Conservation (phyloP, 208 protist species). For the Wallacemonas sp. region DNA sequence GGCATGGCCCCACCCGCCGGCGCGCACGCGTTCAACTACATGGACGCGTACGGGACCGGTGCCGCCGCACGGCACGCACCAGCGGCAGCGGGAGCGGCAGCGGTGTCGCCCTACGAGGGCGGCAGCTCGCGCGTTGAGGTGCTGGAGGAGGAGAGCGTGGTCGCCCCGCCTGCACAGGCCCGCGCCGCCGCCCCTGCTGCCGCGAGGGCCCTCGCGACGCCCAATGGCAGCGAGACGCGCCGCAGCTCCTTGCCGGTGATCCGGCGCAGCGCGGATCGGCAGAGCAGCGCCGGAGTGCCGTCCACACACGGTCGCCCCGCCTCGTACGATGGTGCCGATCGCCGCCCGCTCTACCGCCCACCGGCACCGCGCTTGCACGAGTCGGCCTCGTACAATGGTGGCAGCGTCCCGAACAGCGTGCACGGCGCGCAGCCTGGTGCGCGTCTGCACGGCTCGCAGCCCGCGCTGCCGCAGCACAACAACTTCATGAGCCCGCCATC, state of each 20-base stretch:
- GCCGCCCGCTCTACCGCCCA: background rate
- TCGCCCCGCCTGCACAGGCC: background rate
- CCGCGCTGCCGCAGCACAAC: background rate
- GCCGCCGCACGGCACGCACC: too few species aligned
- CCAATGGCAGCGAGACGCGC: background rate
- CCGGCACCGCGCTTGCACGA: too few species aligned
- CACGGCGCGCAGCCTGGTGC: background rate
- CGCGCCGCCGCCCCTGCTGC: background rate
- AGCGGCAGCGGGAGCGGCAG: too few species aligned
- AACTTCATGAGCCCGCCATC: constrained; percentile 13
- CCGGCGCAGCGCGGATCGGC: constrained; percentile 5
- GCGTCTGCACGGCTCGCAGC: constrained; percentile 2
- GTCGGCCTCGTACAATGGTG: background rate
- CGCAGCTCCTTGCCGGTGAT: constrained; percentile 1
- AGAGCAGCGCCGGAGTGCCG: background rate
- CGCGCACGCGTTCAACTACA: constrained; percentile 1
- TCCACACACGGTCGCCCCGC: background rate
- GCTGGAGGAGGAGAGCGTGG: constrained; percentile 8
- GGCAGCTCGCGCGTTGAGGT: constrained; percentile 18
- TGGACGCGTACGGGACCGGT: constrained; percentile 4
- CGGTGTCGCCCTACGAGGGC: background rate
- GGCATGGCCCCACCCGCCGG: background rate
- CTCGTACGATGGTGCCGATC: constrained; percentile 11
- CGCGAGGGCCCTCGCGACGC: background rate
- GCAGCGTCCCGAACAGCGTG: background rate